Base-by-base conservation (phyloP, 106 monocot genomes). In the Cymbidium sinense region DNA sequence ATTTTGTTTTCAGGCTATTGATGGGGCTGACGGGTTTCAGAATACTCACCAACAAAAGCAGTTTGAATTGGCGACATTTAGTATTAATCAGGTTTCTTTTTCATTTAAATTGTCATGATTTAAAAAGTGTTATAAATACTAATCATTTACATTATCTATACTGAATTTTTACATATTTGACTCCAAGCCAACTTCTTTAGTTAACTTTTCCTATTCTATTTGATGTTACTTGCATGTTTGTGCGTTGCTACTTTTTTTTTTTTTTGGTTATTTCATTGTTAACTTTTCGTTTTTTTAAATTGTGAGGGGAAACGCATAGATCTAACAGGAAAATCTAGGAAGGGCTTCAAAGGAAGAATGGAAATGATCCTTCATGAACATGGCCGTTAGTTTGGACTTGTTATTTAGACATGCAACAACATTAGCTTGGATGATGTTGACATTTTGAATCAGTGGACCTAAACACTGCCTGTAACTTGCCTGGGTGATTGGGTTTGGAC, bases 1-100 rank as follows among this genome's bases (percentile, higher is more conserved):
- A 43, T 54, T 61, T 67, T 33, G 30, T 78, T 78, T 20, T 65
- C 77, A 96, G 94, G 96, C 94, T 79, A 82, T 96, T 74, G 86
- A 91, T 84, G 87, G 89, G 65, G 96, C 96, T 54, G 86, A 91
- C 82, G 93, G 93, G 9, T 96, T 91, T 80, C 94, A 96, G 82
- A 96, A 96, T 76, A 96, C 96, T 34, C 94, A 96, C 78, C 88
- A 86, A 87, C 58, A 86, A 73, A 91, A 91, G 67, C 88, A 90
- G 35, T 91, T 84, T 77, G 89, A 91, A 35, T 85, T 74, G 36
- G 93, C 96, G 73, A 91, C 90, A 35, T 94, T 94, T 77, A 87
- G 89, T 70, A 77, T 91, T 71, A 91, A 94, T 78, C 89, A 91
- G 94, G 96, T 94, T 85, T 80, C 28, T 50, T 30, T 50, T 25